These are phyloP conservation scores for Musa balbisiana DNA, from an alignment of 202 grass and related monocot species.

Conservation along the genomic window DNA sequence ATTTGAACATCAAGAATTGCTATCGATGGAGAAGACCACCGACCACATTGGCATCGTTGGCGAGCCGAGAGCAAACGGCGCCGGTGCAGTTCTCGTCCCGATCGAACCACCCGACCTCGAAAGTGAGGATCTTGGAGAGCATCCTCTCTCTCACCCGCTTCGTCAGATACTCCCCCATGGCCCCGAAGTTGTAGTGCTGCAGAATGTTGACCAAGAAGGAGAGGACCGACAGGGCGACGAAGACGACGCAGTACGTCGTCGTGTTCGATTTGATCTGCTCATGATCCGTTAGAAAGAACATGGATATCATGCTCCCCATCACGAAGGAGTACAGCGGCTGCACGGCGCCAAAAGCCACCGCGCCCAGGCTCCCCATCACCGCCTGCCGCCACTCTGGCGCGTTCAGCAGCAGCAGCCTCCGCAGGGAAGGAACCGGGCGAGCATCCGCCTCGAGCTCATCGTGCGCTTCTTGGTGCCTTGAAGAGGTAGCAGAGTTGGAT, in stretches of 20 bases:
- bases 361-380: conserved; percentile 52
- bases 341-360: conserved; percentile 66
- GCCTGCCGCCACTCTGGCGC: conserved; percentile 79
- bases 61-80: conserved; percentile 72
- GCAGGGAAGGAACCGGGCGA: conserved; percentile 47
- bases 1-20: background rate
- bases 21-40: background rate
- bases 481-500: conserved; percentile 50
- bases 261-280: conserved; percentile 63
- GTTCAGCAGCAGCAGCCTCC: conserved; percentile 70
- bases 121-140: conserved; percentile 81
- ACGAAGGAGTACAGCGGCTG: conserved; percentile 61
- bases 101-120: conserved; percentile 90
- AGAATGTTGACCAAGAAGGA: conserved; percentile 69
- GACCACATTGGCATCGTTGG: conserved; percentile 82
- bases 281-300: conserved; percentile 73
- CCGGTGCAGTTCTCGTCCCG: conserved; percentile 74
- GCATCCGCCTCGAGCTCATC: too few species aligned
- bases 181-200: conserved; percentile 89
- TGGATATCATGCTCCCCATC: conserved; percentile 87
- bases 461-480: background rate
- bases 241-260: conserved; percentile 54
- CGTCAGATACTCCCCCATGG: conserved; percentile 87
- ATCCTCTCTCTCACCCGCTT: conserved; percentile 81
- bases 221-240: conserved; percentile 47